Base-by-base conservation (phyloP, 2,329 filamentous ascomycete genomes). In the Cercospora sesami region DNA sequence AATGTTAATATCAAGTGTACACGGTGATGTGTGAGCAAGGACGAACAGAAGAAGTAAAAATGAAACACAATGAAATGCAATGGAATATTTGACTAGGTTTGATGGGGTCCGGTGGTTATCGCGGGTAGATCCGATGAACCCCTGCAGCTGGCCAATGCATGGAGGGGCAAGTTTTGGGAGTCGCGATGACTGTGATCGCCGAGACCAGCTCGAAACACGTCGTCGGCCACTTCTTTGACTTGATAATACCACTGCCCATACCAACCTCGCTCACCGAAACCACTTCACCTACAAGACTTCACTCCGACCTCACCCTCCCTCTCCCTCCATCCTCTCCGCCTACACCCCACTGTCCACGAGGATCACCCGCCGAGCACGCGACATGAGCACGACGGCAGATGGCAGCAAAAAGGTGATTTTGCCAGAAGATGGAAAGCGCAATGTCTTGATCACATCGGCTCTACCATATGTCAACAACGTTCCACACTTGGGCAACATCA, bases 361-460 rank as follows among this genome's bases (percentile, higher is more conserved):
- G 48, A 62, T 1, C 60, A 31, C 23, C 2, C n/a, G n/a, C 14
- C 55, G 62, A 61, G 39, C 63, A 68, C 63, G 59, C 60, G 63
- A 65, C 51, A 68, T 68, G 66, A 64, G 57, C 39, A 64, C 58
- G 26, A 55, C 62, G 30, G 33, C 51, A 39, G 42, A 65, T 53
- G 66, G 61, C 51, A 64, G 39, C 4, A 69, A 69, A 36, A 68
- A 69, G 30, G 66, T 68, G 39, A 83, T 84, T 61, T 76, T 85
- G 64, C 83, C 83, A 64, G 76, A 81, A 67, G 79, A 82, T 68
- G 83, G 83, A 74, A 90, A 96, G 85, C 87, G 89, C 75, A 98
- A 97, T 80, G 88, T 96, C 74, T 87, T 98, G 70, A 90, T 98
- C 75, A 97, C 94, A 53, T 94, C 91, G 74, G 94, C 94, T n/a